Base-by-base conservation (phyloP, 2,329 filamentous ascomycete genomes). In the Cordyceps tenuipes region DNA sequence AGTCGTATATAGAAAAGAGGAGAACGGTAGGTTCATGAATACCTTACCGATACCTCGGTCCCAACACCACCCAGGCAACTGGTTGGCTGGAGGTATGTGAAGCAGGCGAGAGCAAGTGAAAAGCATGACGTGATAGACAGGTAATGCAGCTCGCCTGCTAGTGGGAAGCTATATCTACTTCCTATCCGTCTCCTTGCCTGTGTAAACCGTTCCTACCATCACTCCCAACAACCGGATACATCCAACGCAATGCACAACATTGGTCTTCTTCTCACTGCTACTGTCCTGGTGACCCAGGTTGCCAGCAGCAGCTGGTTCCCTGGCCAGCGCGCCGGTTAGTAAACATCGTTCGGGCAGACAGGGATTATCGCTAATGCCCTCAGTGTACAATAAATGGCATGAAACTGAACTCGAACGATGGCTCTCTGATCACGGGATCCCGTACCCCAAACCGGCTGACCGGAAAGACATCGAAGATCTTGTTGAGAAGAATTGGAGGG, bases 351-450 rank as follows among this genome's bases (percentile, higher is more conserved):
- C 50, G 34, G n/a, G 39, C 7, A 12, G 9, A n/a, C 19, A n/a
- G 23, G n/a, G 44, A 19, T 39, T 10, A 48, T 15, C n/a, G 21
- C 48, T 52, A 57, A 47, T 29, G 15, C 31, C 26, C 7, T 17
- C 54, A 96, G 93, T 88, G 17, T 97, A 97, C 81, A 97, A 97
- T 78, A 97, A 94, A 74, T 99, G 94, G 94, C 93, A 97, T 69
- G 88, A 97, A 79, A 96, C 90, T 23, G 94, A 99, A 81, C 85
- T 99, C 34, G 93, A 99, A 78, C 85, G 92, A 69, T 99, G 94
- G 94, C 85, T 99, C 54, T 89, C 89, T 34, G 94, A 99, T 72
- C 83, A 97, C 76, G 85, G 92, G 72, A 81, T 99, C 61, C 91
- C 93, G 10, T 91, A 97, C 73, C 91, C 94, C n/a, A 87, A 85